Conservation (phyloP, 2,329 filamentous ascomycete species). For the Cordyceps cicadae region DNA sequence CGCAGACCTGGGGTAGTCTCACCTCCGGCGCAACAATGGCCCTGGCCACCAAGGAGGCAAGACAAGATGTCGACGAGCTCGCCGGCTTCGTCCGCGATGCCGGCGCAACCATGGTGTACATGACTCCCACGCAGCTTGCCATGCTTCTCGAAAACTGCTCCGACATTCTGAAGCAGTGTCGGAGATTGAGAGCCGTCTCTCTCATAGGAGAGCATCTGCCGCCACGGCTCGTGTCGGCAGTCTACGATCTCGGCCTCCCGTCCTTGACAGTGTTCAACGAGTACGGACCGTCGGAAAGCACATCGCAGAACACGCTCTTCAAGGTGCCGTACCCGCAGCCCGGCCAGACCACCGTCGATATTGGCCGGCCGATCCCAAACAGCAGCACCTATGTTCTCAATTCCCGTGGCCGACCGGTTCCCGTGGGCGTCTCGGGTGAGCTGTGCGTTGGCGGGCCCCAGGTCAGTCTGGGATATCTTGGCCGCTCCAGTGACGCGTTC, state of each 20-base stretch:
- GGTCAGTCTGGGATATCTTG: conserved; percentile 6
- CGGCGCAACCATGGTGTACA: conserved; percentile 1
- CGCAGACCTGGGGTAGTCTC: background rate
- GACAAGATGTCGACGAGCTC: background rate
- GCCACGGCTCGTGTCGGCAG: background rate
- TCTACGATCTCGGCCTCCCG: background rate
- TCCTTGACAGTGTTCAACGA: background rate
- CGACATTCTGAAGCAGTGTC: background rate
- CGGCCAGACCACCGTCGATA: background rate
- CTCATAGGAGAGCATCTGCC: conserved; percentile 1
- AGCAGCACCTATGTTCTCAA: conserved; percentile 1
- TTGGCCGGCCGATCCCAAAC: background rate
- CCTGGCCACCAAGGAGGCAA: background rate
- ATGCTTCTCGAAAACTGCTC: conserved; percentile 2
- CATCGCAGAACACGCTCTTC: conserved; percentile 1
- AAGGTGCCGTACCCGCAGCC: background rate
- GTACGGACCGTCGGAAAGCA: conserved; percentile 1
- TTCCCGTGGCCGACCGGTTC: background rate
- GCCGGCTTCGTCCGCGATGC: background rate
- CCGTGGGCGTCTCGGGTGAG: background rate
- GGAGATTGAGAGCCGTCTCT: background rate
- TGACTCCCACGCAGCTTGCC: conserved; percentile 2
- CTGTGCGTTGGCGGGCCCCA: conserved; percentile 1
- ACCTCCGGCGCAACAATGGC: background rate
- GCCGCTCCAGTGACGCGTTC: conserved; percentile 1